Conservation (phyloP, 225 moss, liverwort and hornwort species). For the Physcomitrium patens region DNA sequence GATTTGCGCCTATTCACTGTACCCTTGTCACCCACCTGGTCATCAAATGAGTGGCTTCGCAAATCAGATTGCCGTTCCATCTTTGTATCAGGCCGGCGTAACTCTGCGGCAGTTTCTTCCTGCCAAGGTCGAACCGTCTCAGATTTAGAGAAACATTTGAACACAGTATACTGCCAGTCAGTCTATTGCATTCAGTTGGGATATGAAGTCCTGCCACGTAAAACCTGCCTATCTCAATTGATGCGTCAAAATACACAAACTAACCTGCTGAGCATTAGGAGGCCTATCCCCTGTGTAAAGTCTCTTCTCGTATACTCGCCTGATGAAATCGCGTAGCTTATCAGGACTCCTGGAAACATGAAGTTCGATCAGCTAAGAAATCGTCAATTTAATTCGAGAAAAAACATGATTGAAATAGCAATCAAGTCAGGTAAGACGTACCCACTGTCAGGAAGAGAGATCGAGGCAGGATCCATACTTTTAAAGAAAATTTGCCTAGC, state of each 20-base stretch:
- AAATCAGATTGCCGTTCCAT: too few species aligned
- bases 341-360: slow-evolving; percentile 66
- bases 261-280: slow-evolving; percentile 77
- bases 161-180: neutral
- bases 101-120: too few species aligned
- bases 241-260: slow-evolving; percentile 26
- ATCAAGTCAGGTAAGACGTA: slow-evolving; percentile 28
- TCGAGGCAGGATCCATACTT: slow-evolving; percentile 47
- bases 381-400: neutral
- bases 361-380: slow-evolving; percentile 3
- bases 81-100: too few species aligned
- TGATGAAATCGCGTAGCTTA: slow-evolving; percentile 88
- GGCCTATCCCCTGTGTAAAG: slow-evolving; percentile 76
- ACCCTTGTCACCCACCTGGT: too few species aligned
- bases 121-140: too few species aligned
- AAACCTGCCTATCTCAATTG: neutral
- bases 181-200: neutral
- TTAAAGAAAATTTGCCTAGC: slow-evolving; percentile 49
- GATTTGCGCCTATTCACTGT: too few species aligned
- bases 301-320: slow-evolving; percentile 83
- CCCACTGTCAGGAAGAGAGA: slow-evolving; percentile 63
- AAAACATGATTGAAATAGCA: neutral
- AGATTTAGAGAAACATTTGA: neutral
- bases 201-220: neutral
- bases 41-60: too few species aligned